Evolutionary conservation across 257 asterid genomes (phyloP).

Genomic region (Forsythia suspensa): DNA sequence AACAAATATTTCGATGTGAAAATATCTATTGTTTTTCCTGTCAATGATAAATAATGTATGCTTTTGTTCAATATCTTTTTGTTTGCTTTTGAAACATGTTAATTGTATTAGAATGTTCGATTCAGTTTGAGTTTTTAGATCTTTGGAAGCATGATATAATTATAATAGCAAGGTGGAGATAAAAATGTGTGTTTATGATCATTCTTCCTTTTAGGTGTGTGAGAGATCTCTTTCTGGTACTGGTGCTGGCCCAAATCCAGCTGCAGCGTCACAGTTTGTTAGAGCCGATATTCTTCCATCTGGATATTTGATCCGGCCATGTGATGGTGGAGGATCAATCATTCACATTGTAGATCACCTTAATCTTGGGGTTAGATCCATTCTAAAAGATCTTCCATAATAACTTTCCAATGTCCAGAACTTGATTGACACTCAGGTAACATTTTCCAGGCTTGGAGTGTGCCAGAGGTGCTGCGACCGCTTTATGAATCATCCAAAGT

Average conservation of each 20-base stretch:
- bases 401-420: neutral
- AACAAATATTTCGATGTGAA: neutral
- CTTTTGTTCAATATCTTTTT: slow-evolving; percentile 1
- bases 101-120: neutral
- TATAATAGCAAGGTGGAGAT: neutral
- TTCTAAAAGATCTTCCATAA: neutral
- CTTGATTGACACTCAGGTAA: neutral
- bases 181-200: slow-evolving; percentile 5
- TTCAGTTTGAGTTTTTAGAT: neutral
- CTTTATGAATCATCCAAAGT: slow-evolving; percentile 91
- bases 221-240: slow-evolving; percentile 94
- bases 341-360: slow-evolving; percentile 95
- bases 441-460: slow-evolving; percentile 79
- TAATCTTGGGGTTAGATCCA: slow-evolving; percentile 62
- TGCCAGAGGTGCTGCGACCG: slow-evolving; percentile 96
- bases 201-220: slow-evolving; percentile 58
- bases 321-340: slow-evolving; percentile 98
- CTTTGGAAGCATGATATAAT: neutral
- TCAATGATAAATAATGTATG: neutral
- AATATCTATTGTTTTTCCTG: neutral
- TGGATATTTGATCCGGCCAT: slow-evolving; percentile 87
- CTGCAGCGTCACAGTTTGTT: slow-evolving; percentile 80
- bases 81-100: neutral
- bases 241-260: slow-evolving; percentile 77
- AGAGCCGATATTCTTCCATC: slow-evolving; percentile 93